Percentiles rank a stretch among this genome's conserved stretches.
These are phyloP conservation scores for Rasamsonia emersonii DNA, from an alignment of 2,329 filamentous ascomycete species.

Conservation along the genomic window DNA sequence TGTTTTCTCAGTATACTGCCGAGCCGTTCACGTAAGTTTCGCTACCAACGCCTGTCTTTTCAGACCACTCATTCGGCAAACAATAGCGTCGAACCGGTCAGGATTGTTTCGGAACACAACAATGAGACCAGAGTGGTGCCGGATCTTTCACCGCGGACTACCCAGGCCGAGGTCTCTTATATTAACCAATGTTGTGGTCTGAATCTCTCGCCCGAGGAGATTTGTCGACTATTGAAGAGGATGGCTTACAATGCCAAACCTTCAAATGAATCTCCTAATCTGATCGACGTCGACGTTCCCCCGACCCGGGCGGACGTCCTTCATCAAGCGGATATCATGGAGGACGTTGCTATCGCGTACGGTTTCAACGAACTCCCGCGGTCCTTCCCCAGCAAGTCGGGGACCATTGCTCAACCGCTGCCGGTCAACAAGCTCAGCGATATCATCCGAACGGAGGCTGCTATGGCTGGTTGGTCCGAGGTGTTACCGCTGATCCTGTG, in stretches of 20 bases:
- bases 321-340: constrained; percentile 97
- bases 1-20: constrained; percentile 89
- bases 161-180: constrained; percentile 81
- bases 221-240: constrained; percentile 72
- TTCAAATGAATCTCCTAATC: constrained; percentile 57
- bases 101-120: constrained; percentile 90
- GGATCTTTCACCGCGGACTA: constrained; percentile 64
- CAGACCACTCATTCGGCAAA: constrained; percentile 1
- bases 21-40: constrained; percentile 65
- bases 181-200: constrained; percentile 90
- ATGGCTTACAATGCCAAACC: constrained; percentile 83
- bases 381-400: constrained; percentile 74
- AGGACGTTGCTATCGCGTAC: constrained; percentile 92
- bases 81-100: constrained; percentile 69
- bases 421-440: constrained; percentile 91
- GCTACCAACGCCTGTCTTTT: neutral
- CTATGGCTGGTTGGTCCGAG: constrained; percentile 93
- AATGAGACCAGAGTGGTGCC: constrained; percentile 71
- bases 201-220: constrained; percentile 60
- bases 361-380: constrained; percentile 95
- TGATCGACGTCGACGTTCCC: constrained; percentile 75
- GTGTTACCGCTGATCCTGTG: constrained; percentile 94
- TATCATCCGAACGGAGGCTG: constrained; percentile 79
- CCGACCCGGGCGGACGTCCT: constrained; percentile 89
- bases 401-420: constrained; percentile 77